Evolutionary conservation across 1,284 basidiomycete species (phyloP), one percentile per base, ranked within the genome.

Genomic region (Anthracocystis setariae): DNA sequence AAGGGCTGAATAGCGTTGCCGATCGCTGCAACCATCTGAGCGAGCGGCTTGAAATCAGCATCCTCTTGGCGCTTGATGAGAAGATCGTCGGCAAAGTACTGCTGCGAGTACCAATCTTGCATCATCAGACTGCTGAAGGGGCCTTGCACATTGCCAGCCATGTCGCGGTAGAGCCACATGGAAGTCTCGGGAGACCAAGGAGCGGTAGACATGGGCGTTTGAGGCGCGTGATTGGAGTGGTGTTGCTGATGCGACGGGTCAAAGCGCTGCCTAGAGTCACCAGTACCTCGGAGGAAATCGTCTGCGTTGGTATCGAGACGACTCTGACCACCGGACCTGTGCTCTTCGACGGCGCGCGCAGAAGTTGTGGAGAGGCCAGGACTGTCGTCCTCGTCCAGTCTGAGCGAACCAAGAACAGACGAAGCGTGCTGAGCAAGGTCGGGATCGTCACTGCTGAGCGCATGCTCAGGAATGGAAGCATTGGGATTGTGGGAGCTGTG

Each of bases 31-130:
- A 85, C 68, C 20, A 83, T 65, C 8, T 74, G 72, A 38, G 79
- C 83, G 17, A 85, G 79, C 15, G 84, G 78, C 42, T 80, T 79
- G 51, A 84, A 85, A 8, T 82, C 80, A 24, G 53, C 43, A 40
- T 84, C 83, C 27, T 79, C 76, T 8, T 77, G 89, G 47, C 93
- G 89, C 78, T 90, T 92, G 87, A 95, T 90, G 33, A 92, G 88
- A 27, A 98, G 86, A 67, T 92, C 90, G 44, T 89, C 86, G n/a
- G 88, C 86, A 82, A 98, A 97, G 85, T 96, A 98, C 15, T 90
- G 90, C 79, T 91, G 91, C 55, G 92, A 89, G 83, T 90, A 91
- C 95, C 95, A 98, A 76, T 92, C 92, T 85, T 98, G 94, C 95
- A 98, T 98, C 63, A 91, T 83, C 67, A 90, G 88, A 24, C 91